Conservation (phyloP, 139 green algal genomes). For the Chlamydomonas incerta region DNA sequence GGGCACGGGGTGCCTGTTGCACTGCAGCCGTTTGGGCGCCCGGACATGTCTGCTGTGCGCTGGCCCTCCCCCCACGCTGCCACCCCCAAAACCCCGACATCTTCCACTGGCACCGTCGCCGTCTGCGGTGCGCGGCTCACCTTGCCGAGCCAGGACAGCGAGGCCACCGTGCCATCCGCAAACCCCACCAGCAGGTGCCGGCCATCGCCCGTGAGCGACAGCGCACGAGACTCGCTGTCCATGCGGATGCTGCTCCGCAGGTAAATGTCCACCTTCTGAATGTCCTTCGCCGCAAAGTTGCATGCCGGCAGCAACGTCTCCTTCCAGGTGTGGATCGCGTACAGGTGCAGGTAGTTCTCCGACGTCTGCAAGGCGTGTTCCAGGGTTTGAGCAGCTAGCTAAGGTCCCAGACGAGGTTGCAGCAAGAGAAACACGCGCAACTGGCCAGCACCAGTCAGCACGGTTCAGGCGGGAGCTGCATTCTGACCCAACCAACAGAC, state of each 20-base stretch:
- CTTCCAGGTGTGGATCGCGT: slow-evolving; percentile 69
- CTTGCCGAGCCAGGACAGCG: slow-evolving; percentile 76
- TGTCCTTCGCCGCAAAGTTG: slow-evolving; percentile 16
- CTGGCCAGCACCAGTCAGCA: too few relatives aligned
- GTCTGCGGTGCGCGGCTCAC: slow-evolving; percentile 50
- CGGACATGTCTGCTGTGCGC: too few relatives aligned
- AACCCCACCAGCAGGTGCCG: slow-evolving; percentile 68
- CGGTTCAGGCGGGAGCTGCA: too few relatives aligned
- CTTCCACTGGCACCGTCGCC: too few relatives aligned
- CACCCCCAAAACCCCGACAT: too few relatives aligned
- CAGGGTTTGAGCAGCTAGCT: too few relatives aligned
- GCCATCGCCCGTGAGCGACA: slow-evolving; percentile 59
- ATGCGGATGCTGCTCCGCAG: slow-evolving; percentile 64
- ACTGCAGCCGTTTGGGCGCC: too few relatives aligned
- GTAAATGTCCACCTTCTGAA: slow-evolving; percentile 68
- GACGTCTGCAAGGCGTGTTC: slow-evolving; percentile 65
- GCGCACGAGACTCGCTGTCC: slow-evolving; percentile 31
- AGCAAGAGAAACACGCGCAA: background rate
- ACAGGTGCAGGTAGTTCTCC: slow-evolving; percentile 72
- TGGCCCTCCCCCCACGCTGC: too few relatives aligned
- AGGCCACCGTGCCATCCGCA: slow-evolving; percentile 67
- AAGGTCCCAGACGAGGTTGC: too few relatives aligned
- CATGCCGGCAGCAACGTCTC: slow-evolving; percentile 54
- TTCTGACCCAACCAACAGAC: too few relatives aligned
- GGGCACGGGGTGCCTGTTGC: too few relatives aligned